Percentiles rank a stretch among this genome's conserved stretches.
Evolutionary conservation across 257 asterid genomes (phyloP).

Genomic region (Plantago elongata): DNA sequence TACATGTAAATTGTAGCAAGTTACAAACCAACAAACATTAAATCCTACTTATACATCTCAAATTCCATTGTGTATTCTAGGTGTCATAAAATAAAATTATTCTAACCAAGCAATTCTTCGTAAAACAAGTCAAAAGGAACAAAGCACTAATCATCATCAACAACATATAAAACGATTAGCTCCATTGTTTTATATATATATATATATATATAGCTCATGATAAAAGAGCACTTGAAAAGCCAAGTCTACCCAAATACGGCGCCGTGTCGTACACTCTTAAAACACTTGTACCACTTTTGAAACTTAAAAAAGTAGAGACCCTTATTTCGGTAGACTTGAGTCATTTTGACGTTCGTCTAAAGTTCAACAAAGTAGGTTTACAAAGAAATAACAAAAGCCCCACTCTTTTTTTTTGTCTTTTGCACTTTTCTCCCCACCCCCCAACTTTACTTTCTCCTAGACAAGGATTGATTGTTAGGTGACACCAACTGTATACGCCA

Average conservation of each 20-base stretch:
- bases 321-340: slow-evolving; percentile 49
- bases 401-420: slow-evolving; percentile 3
- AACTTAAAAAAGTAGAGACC: slow-evolving; percentile 13
- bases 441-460: neutral
- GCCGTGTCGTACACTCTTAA: slow-evolving; percentile 28
- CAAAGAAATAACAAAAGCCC: neutral
- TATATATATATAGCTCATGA: slow-evolving; percentile 21
- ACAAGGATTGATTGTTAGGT: neutral
- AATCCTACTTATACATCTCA: neutral
- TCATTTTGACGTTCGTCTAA: slow-evolving; percentile 25
- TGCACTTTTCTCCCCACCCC: slow-evolving; percentile 1
- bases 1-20: too few relatives aligned
- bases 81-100: neutral
- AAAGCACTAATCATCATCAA: neutral
- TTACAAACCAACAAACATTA: too few relatives aligned
- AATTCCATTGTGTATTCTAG: neutral
- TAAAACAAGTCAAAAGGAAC: neutral
- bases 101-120: neutral
- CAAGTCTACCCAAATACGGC: slow-evolving; percentile 63
- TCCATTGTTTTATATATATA: neutral
- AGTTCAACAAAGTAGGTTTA: neutral
- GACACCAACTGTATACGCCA: slow-evolving; percentile 24
- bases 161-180: neutral
- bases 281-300: neutral
- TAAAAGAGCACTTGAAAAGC: slow-evolving; percentile 20